A percentile compares a stretch with the other conserved stretches of the same genome.
phyloP scores from a whole-genome alignment of 306 rosid species.

The Trichosanthes truncata region DNA sequence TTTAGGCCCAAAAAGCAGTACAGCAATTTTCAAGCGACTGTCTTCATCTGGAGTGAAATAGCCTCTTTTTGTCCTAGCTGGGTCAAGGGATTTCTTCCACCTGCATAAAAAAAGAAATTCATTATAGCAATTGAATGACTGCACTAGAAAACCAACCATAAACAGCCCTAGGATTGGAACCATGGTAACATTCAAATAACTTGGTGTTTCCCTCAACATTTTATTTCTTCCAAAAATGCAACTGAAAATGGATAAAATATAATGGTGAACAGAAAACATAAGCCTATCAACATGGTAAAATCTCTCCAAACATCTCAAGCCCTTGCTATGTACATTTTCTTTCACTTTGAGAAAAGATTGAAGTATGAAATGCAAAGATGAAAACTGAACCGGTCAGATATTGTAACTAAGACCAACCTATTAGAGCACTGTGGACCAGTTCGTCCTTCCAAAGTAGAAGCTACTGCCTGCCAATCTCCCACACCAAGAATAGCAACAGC shows the following conservation, averaged over 20 bases:
- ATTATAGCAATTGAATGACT: background rate
- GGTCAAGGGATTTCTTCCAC: conserved; percentile 82
- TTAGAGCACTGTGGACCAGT: conserved; percentile 95
- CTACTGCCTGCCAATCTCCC: conserved; percentile 76
- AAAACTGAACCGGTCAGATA: background rate
- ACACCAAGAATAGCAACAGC: conserved; percentile 61
- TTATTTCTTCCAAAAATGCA: background rate
- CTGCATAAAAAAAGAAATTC: conserved; percentile 28
- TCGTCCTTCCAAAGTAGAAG: conserved; percentile 74
- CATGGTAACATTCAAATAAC: background rate
- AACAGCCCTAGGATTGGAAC: background rate
- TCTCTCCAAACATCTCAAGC: background rate
- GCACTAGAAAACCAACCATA: background rate
- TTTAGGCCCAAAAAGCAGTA: conserved; percentile 77
- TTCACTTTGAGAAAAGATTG: background rate
- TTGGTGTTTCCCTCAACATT: background rate
- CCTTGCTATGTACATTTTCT: background rate
- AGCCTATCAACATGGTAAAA: background rate
- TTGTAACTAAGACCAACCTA: conserved; percentile 46
- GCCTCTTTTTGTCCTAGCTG: conserved; percentile 56
- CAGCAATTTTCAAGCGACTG: conserved; percentile 66
- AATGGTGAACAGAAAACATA: background rate
- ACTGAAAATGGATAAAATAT: background rate
- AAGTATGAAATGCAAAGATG: background rate
- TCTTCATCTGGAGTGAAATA: conserved; percentile 68